phyloP scores from a whole-genome alignment of 2,329 filamentous ascomycete species.

The Tolypocladium capitatum region DNA sequence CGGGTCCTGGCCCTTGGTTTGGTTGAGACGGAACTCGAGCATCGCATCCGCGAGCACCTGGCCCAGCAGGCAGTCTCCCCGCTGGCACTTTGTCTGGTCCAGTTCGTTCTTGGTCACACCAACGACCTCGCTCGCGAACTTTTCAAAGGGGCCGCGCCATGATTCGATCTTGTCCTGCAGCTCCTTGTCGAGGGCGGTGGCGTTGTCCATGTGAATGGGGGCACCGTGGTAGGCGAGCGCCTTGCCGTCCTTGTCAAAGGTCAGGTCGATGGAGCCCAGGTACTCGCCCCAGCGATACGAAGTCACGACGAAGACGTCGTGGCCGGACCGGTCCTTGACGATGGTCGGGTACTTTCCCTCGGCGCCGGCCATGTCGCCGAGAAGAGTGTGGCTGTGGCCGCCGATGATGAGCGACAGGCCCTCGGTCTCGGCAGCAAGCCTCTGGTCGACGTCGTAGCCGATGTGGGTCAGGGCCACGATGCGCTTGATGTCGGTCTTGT shows the following conservation, averaged over 20 bases:
- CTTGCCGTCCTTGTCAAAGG: constrained; percentile 46
- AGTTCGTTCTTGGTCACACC: constrained; percentile 38
- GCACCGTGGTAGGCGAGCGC: constrained; percentile 50
- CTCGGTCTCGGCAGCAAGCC: constrained; percentile 43
- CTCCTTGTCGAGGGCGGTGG: constrained; percentile 39
- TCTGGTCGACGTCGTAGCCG: constrained; percentile 50
- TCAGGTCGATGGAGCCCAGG: constrained; percentile 53
- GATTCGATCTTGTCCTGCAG: constrained; percentile 44
- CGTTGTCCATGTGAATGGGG: constrained; percentile 51
- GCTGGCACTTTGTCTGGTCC: constrained; percentile 45
- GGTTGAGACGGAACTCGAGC: constrained; percentile 43
- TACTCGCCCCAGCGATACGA: constrained; percentile 59
- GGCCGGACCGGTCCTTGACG: constrained; percentile 43
- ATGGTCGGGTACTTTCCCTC: constrained; percentile 52
- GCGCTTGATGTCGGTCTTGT: constrained; percentile 47
- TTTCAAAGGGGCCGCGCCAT: constrained; percentile 49
- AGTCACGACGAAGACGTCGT: constrained; percentile 57
- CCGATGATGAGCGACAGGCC: constrained; percentile 58
- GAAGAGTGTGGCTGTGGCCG: constrained; percentile 45
- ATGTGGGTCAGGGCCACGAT: constrained; percentile 56
- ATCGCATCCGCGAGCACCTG: constrained; percentile 46
- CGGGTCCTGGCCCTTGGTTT: constrained; percentile 20
- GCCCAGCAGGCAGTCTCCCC: constrained; percentile 43
- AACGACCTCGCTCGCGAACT: constrained; percentile 28
- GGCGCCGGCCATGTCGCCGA: constrained; percentile 45